Percentiles rank a stretch among this genome's conserved stretches.
Evolutionary conservation across 345 rosid genomes (phyloP).

Genomic region (Mangifera indica): DNA sequence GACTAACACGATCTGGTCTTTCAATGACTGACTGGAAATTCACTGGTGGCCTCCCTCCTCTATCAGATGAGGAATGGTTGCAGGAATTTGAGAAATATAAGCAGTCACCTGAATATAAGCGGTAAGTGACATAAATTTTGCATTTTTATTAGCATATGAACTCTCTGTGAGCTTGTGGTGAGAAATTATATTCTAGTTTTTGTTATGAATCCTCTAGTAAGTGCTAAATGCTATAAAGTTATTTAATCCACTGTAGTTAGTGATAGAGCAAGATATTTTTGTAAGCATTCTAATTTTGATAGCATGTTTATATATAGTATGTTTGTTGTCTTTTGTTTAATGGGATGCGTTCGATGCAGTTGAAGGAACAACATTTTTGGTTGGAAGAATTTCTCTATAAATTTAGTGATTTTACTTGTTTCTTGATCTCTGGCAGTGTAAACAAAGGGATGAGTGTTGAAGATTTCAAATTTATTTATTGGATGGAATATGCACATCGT

Average conservation of each 20-base stretch:
- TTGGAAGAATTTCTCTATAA: not conserved
- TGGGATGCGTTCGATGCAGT: not conserved
- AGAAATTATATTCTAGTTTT: not conserved
- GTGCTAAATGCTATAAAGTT: not conserved
- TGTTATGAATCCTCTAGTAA: not conserved
- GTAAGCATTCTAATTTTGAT: constrained; percentile 1
- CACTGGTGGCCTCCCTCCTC: constrained; percentile 79
- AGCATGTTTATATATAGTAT: not conserved
- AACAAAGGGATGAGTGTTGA: constrained; percentile 89
- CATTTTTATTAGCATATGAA: constrained; percentile 1
- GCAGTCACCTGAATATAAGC: constrained; percentile 86
- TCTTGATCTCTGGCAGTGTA: constrained; percentile 44
- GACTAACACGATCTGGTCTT: constrained; percentile 87
- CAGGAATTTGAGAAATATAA: constrained; percentile 83
- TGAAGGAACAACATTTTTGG: not conserved
- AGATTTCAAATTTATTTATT: constrained; percentile 91
- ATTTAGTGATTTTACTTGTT: not conserved
- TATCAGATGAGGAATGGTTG: constrained; percentile 75
- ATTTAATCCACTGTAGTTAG: not conserved
- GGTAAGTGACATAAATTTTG: constrained; percentile 34
- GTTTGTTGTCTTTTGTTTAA: not conserved
- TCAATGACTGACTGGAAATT: constrained; percentile 99
- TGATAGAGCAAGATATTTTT: not conserved
- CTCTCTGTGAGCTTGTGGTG: constrained; percentile 8
- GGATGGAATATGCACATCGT: constrained; percentile 98